Evolutionary conservation across 1,139 yeast species (phyloP), one percentile per base, ranked within the genome.

Genomic region (Yamadazyma triangularis): DNA sequence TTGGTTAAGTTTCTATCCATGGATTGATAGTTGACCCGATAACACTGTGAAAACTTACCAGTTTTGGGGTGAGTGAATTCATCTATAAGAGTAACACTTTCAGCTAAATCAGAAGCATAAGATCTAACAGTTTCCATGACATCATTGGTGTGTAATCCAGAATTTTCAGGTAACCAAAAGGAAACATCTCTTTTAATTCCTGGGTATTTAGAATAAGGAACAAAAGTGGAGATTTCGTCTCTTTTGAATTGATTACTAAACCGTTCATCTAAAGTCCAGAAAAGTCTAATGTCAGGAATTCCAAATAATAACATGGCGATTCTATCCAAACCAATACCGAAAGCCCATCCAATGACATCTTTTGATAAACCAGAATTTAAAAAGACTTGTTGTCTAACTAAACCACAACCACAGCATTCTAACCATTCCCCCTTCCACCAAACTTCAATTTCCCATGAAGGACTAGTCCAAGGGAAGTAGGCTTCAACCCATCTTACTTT

Each of bases 351-450:
- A 18, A 67, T 39, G 33, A 87, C 75, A 16, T 80, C 73, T 33
- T 75, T 70, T 10, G 68, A 57, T 30, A 82, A 65, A 0, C 86
- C 93, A 1, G 96, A 74, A 42, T 81, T 83, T 22, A 75, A 61
- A 29, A 88, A 64, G 1, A 91, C 94, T 30, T 77, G 77, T 45
- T 87, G 85, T 47, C 77, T 79, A 4, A 88, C 95, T 28, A 91
- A 71, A 15, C 99, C 99, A 57, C 95, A 86, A 1, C 99, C 99
- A 51, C 96, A 87, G 56, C 95, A 80, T 60, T 91, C 99, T 25
- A 91, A 68, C 98, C 98, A 93, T 45, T 89, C 95, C 25, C 94
- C 95, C 53, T 89, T 86, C 97, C 97, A 93, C 93, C 95, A 89
- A 4, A 91, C 95, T 58, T 91, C 99, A 44, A 93, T 87, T 51